A percentile compares a stretch with the other conserved stretches of the same genome.
Evolutionary conservation across 2,329 filamentous ascomycete genomes (phyloP).

Genomic region (Paramyrothecium sp.): DNA sequence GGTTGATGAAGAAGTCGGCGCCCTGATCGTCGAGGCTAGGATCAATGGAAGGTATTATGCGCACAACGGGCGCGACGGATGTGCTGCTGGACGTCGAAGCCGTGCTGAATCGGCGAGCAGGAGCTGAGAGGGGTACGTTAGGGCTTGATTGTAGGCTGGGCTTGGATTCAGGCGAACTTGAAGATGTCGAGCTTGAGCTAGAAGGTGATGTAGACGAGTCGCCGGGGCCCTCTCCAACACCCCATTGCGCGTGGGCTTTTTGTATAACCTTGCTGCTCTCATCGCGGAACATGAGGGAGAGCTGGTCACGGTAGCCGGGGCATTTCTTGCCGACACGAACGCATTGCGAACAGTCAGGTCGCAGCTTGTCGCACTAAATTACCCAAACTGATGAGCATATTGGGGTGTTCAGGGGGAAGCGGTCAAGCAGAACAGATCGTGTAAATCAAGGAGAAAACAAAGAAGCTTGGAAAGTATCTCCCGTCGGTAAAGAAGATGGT

Average conservation of each 20-base stretch:
- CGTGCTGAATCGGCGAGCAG: conserved; percentile 12
- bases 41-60: conserved; percentile 26
- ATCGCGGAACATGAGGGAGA: conserved; percentile 65
- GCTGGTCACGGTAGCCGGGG: conserved; percentile 62
- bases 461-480: no score
- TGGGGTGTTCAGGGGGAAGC: not conserved
- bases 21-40: conserved; percentile 45
- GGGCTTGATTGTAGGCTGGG: conserved; percentile 2
- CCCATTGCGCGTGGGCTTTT: conserved; percentile 55
- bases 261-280: conserved; percentile 62
- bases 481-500: no score
- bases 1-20: conserved; percentile 49
- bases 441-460: not conserved
- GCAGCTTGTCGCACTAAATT: conserved; percentile 57
- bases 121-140: not conserved
- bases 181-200: conserved; percentile 8
- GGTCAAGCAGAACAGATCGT: not conserved
- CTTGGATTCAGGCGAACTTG: conserved; percentile 13
- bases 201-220: conserved; percentile 15
- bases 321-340: conserved; percentile 58
- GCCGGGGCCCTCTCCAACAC: conserved; percentile 22
- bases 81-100: not conserved
- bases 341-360: conserved; percentile 62
- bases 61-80: conserved; percentile 3
- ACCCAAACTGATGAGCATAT: conserved; percentile 9